Evolutionary conservation across 345 rosid species (phyloP).

Genomic region (Tarenaya hassleriana): DNA sequence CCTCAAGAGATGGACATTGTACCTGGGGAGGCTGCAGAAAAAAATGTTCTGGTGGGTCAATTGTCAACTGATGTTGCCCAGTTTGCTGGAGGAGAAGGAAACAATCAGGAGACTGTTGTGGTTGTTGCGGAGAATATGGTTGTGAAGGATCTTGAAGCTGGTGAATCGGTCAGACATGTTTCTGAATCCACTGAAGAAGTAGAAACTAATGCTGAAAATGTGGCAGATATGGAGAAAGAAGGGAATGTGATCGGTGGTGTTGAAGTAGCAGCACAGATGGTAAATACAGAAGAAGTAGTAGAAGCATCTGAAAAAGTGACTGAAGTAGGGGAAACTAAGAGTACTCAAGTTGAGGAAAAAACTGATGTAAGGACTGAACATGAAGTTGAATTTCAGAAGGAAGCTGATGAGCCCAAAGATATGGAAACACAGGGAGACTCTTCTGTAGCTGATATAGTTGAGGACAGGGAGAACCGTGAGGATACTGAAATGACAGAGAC

Average conservation of each 20-base stretch:
- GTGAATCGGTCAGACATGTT: conserved; percentile 9
- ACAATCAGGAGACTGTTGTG: conserved; percentile 6
- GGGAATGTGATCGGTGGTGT: conserved; percentile 17
- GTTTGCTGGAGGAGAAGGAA: not conserved
- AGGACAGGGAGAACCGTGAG: conserved; percentile 29
- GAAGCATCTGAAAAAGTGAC: conserved; percentile 24
- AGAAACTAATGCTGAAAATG: conserved; percentile 2
- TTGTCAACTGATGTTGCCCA: conserved; percentile 7
- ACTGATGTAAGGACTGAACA: conserved; percentile 24
- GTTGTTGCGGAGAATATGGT: conserved; percentile 20
- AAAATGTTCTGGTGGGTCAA: conserved; percentile 14
- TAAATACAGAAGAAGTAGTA: conserved; percentile 17
- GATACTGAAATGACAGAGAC: conserved; percentile 20
- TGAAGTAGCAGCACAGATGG: conserved; percentile 12
- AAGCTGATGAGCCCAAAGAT: conserved; percentile 27
- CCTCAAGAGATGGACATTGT: too few species aligned
- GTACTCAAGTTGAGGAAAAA: conserved; percentile 25
- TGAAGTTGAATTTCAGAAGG: too few species aligned
- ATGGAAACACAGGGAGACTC: conserved; percentile 25
- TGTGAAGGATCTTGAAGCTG: conserved; percentile 18
- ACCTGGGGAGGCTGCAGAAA: conserved; percentile 10
- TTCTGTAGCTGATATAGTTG: conserved; percentile 26
- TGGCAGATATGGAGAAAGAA: conserved; percentile 19
- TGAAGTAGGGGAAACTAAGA: too few species aligned
- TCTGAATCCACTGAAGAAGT: conserved; percentile 23